These are phyloP conservation scores for Spizellomyces sp. DNA, from an alignment of 192 early-diverging fungal genomes.

Conservation along the genomic window DNA sequence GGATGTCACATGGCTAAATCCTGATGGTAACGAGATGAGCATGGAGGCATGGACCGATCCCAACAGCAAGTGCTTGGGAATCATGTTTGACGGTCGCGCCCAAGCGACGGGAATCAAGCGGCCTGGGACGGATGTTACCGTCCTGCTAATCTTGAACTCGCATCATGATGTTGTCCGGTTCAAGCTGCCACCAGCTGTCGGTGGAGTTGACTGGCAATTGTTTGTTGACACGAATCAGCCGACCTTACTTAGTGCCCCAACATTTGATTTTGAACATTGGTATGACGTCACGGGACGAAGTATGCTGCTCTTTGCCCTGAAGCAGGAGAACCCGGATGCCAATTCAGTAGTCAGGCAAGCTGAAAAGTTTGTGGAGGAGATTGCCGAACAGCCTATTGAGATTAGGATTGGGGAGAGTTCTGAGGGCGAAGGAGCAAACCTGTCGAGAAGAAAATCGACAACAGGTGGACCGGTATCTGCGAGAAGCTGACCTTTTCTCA, in stretches of 20 bases:
- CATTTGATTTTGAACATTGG: slow-evolving; percentile 22
- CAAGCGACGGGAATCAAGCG: slow-evolving; percentile 30
- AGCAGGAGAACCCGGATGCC: slow-evolving; percentile 17
- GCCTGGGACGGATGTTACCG: slow-evolving; percentile 23
- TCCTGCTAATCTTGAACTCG: slow-evolving; percentile 23
- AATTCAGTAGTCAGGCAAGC: slow-evolving; percentile 25
- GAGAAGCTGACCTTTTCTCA: too few species aligned
- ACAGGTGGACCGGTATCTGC: too few species aligned
- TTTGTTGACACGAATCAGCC: slow-evolving; percentile 36
- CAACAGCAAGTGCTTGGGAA: slow-evolving; percentile 29
- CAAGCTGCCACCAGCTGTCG: slow-evolving; percentile 23
- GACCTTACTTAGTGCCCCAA: not conserved
- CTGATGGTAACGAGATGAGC: slow-evolving; percentile 23
- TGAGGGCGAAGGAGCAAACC: not conserved
- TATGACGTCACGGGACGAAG: slow-evolving; percentile 26
- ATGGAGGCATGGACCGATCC: slow-evolving; percentile 28
- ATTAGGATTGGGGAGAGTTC: not conserved
- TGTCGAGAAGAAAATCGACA: slow-evolving; percentile 13
- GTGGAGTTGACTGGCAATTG: slow-evolving; percentile 28
- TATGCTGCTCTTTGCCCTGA: slow-evolving; percentile 22
- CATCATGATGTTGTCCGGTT: slow-evolving; percentile 28
- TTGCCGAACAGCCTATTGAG: slow-evolving; percentile 24
- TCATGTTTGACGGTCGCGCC: slow-evolving; percentile 32
- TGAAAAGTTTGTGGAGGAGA: slow-evolving; percentile 29
- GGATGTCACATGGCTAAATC: slow-evolving; percentile 29